Percentiles rank a stretch among this genome's conserved stretches.
phyloP scores from a whole-genome alignment of 2,329 filamentous ascomycete species.

The Lasiodiplodia sp. region DNA sequence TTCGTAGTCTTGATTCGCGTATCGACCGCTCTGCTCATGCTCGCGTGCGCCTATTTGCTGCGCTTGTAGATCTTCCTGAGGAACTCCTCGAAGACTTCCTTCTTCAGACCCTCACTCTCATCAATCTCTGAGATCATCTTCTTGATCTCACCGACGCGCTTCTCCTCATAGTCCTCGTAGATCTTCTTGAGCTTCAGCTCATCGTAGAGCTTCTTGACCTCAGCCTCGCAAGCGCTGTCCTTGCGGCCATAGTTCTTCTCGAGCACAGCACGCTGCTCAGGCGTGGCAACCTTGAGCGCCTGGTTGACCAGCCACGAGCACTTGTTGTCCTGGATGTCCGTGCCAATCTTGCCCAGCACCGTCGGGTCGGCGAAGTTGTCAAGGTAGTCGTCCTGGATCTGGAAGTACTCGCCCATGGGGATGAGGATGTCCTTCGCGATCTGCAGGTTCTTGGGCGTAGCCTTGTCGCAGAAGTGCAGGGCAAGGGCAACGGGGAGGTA shows the following conservation, averaged over 20 bases:
- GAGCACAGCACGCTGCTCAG: conserved; percentile 86
- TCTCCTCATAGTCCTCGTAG: conserved; percentile 91
- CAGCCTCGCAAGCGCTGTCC: conserved; percentile 80
- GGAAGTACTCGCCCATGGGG: conserved; percentile 98
- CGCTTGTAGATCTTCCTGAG: conserved; percentile 98
- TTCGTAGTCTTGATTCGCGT: not conserved
- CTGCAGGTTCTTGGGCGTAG: conserved; percentile 87
- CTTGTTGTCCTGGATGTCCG: conserved; percentile 99
- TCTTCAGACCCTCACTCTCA: conserved; percentile 88
- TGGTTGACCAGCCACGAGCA: conserved; percentile 99
- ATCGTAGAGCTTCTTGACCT: conserved; percentile 86
- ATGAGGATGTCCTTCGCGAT: conserved; percentile 91
- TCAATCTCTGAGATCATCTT: conserved; percentile 80
- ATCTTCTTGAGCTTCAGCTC: conserved; percentile 83
- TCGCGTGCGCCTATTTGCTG: conserved; percentile 71
- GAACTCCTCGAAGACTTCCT: conserved; percentile 87
- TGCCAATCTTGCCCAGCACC: conserved; percentile 97
- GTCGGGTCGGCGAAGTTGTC: conserved; percentile 95
- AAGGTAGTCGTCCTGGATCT: conserved; percentile 98
- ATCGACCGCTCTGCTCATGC: not conserved
- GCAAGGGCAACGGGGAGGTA: conserved; percentile 95
- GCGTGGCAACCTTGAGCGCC: conserved; percentile 78
- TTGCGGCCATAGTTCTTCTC: conserved; percentile 96
- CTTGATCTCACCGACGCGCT: conserved; percentile 78
- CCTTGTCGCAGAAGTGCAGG: conserved; percentile 82